These are phyloP conservation scores for Scedosporium aurantiacum DNA, from an alignment of 2,329 filamentous ascomycete species.

Conservation along the genomic window DNA sequence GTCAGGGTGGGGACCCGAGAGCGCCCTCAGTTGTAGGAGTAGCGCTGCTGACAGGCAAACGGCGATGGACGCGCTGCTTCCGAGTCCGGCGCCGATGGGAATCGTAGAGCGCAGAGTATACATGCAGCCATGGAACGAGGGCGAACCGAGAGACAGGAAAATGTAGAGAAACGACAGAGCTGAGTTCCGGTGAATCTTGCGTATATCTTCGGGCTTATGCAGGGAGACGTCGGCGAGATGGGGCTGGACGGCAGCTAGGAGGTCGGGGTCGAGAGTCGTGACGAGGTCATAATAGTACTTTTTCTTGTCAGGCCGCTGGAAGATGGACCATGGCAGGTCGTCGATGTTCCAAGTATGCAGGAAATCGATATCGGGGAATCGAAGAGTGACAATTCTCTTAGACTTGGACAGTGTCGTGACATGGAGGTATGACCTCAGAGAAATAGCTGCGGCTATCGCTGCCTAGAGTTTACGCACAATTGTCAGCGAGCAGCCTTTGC, in stretches of 20 bases:
- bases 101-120: slow-evolving; percentile 92
- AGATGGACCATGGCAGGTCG: slow-evolving; percentile 74
- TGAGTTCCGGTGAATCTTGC: slow-evolving; percentile 75
- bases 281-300: slow-evolving; percentile 90
- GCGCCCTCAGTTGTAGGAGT: slow-evolving; percentile 74
- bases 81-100: slow-evolving; percentile 81
- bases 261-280: slow-evolving; percentile 70
- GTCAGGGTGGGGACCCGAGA: slow-evolving; percentile 84
- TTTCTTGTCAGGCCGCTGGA: slow-evolving; percentile 74
- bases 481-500: background rate
- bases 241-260: slow-evolving; percentile 70
- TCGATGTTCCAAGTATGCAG: slow-evolving; percentile 92
- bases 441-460: slow-evolving; percentile 90
- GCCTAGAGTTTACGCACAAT: slow-evolving; percentile 36
- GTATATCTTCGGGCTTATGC: slow-evolving; percentile 53
- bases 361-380: slow-evolving; percentile 84
- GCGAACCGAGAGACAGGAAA: slow-evolving; percentile 75
- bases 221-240: slow-evolving; percentile 63
- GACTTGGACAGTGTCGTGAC: slow-evolving; percentile 92
- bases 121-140: slow-evolving; percentile 66
- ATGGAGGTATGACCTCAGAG: slow-evolving; percentile 88
- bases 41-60: slow-evolving; percentile 81
- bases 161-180: slow-evolving; percentile 85
- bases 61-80: slow-evolving; percentile 87
- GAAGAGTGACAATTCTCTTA: slow-evolving; percentile 73